Evolutionary conservation across 2,329 filamentous ascomycete species (phyloP), one percentile per base, ranked within the genome.

Genomic region (Shiraia sp.): DNA sequence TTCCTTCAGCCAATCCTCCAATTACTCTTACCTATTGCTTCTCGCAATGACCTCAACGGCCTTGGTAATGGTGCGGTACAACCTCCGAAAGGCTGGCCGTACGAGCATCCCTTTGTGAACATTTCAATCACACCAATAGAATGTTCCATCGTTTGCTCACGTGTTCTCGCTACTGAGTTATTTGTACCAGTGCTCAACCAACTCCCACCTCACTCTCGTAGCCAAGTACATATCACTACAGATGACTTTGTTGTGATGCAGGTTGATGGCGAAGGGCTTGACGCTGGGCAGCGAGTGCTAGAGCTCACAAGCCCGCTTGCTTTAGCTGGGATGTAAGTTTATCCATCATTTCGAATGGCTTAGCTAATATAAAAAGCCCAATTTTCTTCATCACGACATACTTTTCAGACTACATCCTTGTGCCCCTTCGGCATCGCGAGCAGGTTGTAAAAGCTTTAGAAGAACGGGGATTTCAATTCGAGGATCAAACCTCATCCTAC

Each of bases 301-400:
- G 92, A 97, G 63, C 72, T 99, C 48, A 96, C 91, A 6, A 91
- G 86, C 38, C 93, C 92, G 4, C 78, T 97, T 23, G 92, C 93
- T 19, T 79, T 96, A 65, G 92, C 92, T 35, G 89, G 90, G 57
- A 93, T 97, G 79, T 83, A 71, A 69, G 79, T 61, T 1, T 12
- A 29, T 1, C 6, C 17, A 3, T 13, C 16, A 9, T 10, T 24
- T 9, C 16, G 16, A 30, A 8, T 26, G 13, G 5, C 14, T n/a
- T n/a, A 10, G 10, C 45, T 59, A 15, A 53, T 29, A 25, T n/a
- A 1, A 28, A 22, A 32, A 83, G 81, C 37, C 88, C 92, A 38
- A 95, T 99, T 63, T 96, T 97, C 76, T 97, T 97, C 79, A 95
- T 96, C 68, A 96, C 92, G 3, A 96, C 90, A 23, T 99, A 97